Evolutionary conservation across 2,329 filamentous ascomycete species (phyloP).

Genomic region (Epicoccum sorghinum): DNA sequence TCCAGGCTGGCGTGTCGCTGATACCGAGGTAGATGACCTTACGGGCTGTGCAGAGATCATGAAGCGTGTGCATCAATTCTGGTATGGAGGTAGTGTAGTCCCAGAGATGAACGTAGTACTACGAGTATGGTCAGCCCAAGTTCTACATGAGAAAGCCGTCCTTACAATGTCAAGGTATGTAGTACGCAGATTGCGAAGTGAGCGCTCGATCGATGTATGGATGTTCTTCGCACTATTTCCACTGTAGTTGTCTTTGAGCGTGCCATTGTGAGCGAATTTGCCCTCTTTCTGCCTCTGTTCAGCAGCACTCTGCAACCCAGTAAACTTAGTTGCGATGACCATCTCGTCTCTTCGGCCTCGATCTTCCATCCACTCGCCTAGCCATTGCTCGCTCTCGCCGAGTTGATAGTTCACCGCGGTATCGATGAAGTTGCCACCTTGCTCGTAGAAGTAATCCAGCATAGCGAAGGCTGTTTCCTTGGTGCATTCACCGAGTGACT

Average conservation of each 20-base stretch:
- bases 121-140: slow-evolving; percentile 29
- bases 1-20: slow-evolving; percentile 51
- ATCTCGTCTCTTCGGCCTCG: slow-evolving; percentile 48
- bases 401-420: slow-evolving; percentile 56
- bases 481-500: slow-evolving; percentile 56
- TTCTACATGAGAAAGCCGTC: slow-evolving; percentile 39
- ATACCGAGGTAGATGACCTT: slow-evolving; percentile 55
- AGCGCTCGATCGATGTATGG: slow-evolving; percentile 25
- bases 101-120: slow-evolving; percentile 49
- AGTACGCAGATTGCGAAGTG: slow-evolving; percentile 54
- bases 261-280: slow-evolving; percentile 10
- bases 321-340: slow-evolving; percentile 51
- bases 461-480: slow-evolving; percentile 68
- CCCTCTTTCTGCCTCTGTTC: slow-evolving; percentile 11
- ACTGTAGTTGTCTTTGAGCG: slow-evolving; percentile 30
- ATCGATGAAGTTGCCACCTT: slow-evolving; percentile 76
- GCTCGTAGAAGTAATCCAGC: slow-evolving; percentile 69
- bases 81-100: slow-evolving; percentile 51
- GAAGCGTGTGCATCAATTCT: slow-evolving; percentile 52
- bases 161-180: slow-evolving; percentile 65
- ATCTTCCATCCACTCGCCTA: slow-evolving; percentile 52
- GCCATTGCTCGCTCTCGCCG: slow-evolving; percentile 50
- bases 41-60: slow-evolving; percentile 48
- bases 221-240: slow-evolving; percentile 37
- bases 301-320: slow-evolving; percentile 10